Conservation (phyloP, 1,284 basidiomycete species). For the Stygiomarasmius scandens region DNA sequence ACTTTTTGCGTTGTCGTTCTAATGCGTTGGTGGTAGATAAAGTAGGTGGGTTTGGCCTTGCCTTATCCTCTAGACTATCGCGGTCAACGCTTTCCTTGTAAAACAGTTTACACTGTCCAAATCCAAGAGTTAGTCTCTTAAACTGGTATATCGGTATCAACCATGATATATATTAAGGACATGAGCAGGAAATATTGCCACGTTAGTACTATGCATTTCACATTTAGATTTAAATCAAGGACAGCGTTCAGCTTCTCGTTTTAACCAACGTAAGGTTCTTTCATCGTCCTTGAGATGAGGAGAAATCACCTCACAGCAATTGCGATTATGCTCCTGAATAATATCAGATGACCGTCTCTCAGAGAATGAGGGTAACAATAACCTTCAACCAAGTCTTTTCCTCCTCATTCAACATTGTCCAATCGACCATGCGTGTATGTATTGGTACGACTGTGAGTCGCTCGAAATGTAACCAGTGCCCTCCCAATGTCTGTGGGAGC, state of each 20-base stretch:
- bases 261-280: constrained; percentile 81
- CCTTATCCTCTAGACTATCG: constrained; percentile 21
- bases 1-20: constrained; percentile 2
- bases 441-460: constrained; percentile 92
- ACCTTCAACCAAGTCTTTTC: constrained; percentile 92
- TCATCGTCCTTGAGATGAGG: constrained; percentile 79
- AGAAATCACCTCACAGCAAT: constrained; percentile 70
- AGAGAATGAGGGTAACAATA: no score
- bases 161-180: no score
- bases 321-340: constrained; percentile 79
- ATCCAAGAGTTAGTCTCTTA: no score
- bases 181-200: no score
- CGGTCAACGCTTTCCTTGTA: no score
- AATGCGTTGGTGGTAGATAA: constrained; percentile 8
- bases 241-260: constrained; percentile 72
- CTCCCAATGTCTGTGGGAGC: no score
- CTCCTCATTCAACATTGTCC: constrained; percentile 77
- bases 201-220: no score
- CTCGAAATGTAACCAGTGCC: constrained; percentile 85
- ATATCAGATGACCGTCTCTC: no score
- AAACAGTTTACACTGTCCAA: no score
- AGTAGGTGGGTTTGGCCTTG: not conserved
- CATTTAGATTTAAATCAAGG: no score
- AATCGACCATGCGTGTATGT: constrained; percentile 88
- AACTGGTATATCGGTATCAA: no score